Base-by-base conservation (phyloP, 768 basidiomycete species). In the Symmetrospora coprosmae region DNA sequence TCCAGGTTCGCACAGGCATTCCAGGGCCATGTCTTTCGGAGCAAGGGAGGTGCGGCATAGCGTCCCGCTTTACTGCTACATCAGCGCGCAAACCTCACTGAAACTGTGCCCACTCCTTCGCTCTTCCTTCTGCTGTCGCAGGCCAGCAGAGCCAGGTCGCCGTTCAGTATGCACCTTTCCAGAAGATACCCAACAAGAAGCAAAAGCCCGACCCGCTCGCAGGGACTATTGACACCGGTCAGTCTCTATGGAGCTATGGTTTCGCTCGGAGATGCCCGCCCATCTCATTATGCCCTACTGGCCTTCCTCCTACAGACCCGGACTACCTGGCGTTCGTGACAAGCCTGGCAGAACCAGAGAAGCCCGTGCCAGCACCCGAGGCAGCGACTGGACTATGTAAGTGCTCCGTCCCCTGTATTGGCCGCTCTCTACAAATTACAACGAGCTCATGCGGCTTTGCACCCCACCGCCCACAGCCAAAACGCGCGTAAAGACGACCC, bases 101-200 rank as follows among this genome's bases (percentile, higher is more conserved):
- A 38, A 46, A 9, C 9, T 46, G 16, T 50, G 30, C 28, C 33
- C 31, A 33, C 21, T 11, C 19, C 34, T 19, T 49, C 17, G 50
- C 27, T 50, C 28, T 23, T 23, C 23, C 28, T 5, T 19, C 39
- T 43, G 23, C 33, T 8, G 16, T 35, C 21, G 4, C 65, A 92
- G 92, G 92, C 16, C 84, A 83, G 67, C 87, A 92, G 70, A 86
- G 82, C 1, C 78, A 83, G 48, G 90, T 87, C 1, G 76, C 94
- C 3, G 89, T 99, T 6, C 92, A 99, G 72, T 96, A 86, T 68
- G 86, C 94, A 0, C 88, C 90, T 4, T 87, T 84, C 64, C 90
- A 89, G 71, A 94, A 89, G 69, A 73, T 84, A 11, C 87, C 90
- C 0, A 69, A 78, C 0, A 77, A 78, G 62, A 81, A 84, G 72